Evolutionary conservation across 139 green algal genomes (phyloP).

Genomic region (Pedinophyceae sp.): DNA sequence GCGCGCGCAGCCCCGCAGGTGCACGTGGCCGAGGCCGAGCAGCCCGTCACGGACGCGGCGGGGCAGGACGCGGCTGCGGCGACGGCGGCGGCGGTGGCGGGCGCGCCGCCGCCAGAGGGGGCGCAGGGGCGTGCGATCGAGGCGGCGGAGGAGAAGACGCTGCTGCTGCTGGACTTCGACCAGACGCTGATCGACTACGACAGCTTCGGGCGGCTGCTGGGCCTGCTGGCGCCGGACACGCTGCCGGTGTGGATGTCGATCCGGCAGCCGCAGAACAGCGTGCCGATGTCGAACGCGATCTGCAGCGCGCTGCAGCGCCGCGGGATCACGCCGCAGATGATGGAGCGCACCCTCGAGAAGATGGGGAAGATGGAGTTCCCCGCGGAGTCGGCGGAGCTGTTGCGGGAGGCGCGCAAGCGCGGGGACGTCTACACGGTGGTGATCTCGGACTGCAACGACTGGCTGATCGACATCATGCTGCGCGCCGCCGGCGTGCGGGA

Average conservation of each 20-base stretch:
- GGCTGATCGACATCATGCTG: slow-evolving; percentile 63
- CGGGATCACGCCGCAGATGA: slow-evolving; percentile 40
- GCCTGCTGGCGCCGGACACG: slow-evolving; percentile 62
- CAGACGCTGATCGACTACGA: slow-evolving; percentile 54
- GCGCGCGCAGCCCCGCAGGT: too few species aligned
- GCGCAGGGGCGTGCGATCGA: neutral
- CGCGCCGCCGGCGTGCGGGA: slow-evolving; percentile 21
- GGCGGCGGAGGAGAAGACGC: neutral
- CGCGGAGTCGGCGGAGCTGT: neutral
- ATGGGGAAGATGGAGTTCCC: slow-evolving; percentile 22
- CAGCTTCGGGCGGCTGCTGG: slow-evolving; percentile 39
- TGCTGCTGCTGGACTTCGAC: slow-evolving; percentile 68
- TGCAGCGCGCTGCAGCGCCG: slow-evolving; percentile 48
- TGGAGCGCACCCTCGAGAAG: slow-evolving; percentile 35
- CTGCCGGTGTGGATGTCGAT: slow-evolving; percentile 44
- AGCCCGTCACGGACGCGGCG: neutral
- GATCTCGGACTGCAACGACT: slow-evolving; percentile 52
- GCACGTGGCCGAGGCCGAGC: neutral
- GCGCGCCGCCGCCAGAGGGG: neutral
- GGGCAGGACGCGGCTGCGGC: neutral
- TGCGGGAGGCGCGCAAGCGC: slow-evolving; percentile 5
- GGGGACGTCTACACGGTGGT: slow-evolving; percentile 31
- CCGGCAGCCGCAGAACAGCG: slow-evolving; percentile 44
- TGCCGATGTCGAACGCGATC: slow-evolving; percentile 62
- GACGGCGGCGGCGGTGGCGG: neutral